A percentile compares a stretch with the other conserved stretches of the same genome.
Conservation (phyloP, 2,329 filamentous ascomycete genomes). For the Neonectria faginata region DNA sequence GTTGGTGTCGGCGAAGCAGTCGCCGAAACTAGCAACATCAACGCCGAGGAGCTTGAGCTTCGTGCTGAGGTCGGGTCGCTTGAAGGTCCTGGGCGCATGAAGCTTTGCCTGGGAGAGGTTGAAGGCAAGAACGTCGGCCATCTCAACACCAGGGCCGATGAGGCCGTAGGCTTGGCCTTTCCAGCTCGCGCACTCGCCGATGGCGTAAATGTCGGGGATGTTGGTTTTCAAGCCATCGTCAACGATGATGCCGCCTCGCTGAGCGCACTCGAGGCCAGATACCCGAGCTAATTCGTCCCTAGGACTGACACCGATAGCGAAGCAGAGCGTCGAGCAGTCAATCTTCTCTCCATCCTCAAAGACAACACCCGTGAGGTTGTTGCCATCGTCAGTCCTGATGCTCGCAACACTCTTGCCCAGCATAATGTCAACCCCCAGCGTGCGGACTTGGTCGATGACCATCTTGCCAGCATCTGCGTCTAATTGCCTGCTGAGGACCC, state of each 20-base stretch:
- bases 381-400: conserved; percentile 75
- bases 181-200: conserved; percentile 94
- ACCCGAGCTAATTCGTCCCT: conserved; percentile 80
- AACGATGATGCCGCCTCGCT: conserved; percentile 80
- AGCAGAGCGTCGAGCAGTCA: conserved; percentile 85
- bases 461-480: conserved; percentile 84
- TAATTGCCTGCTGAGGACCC: conserved; percentile 85
- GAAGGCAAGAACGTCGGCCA: conserved; percentile 92
- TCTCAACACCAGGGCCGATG: conserved; percentile 90
- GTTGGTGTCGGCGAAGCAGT: conserved; percentile 91
- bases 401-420: conserved; percentile 79
- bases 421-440: conserved; percentile 83
- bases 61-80: conserved; percentile 87
- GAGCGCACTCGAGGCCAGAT: conserved; percentile 78
- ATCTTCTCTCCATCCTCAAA: conserved; percentile 86
- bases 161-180: conserved; percentile 87
- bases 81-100: conserved; percentile 77
- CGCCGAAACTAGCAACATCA: conserved; percentile 92
- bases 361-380: conserved; percentile 77
- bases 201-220: conserved; percentile 79
- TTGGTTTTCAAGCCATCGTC: conserved; percentile 77
- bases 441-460: conserved; percentile 83
- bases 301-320: conserved; percentile 87
- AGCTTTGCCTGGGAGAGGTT: conserved; percentile 87
- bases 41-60: conserved; percentile 91